Conservation (phyloP, 371 early-diverging fungal species). For the Mortierella sp. region DNA sequence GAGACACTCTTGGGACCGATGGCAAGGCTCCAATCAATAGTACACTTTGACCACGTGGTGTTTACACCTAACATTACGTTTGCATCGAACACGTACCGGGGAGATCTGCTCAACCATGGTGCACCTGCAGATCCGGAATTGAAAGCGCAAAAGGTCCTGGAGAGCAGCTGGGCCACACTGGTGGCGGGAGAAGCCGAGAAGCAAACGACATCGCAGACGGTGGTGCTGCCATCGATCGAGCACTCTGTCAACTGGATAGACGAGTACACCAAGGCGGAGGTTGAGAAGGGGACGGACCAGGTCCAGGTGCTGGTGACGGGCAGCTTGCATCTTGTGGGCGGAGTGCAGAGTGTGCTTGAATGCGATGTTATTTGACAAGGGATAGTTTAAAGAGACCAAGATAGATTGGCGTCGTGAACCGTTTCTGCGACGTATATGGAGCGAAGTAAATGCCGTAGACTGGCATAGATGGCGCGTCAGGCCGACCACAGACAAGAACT, state of each 20-base stretch:
- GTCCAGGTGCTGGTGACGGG: constrained; percentile 89
- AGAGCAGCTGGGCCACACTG: constrained; percentile 28
- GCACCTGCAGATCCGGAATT: constrained; percentile 66
- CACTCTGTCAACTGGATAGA: constrained; percentile 77
- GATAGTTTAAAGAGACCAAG: too few relatives aligned
- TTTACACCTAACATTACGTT: constrained; percentile 84
- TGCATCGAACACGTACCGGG: constrained; percentile 45
- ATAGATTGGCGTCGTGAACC: too few relatives aligned
- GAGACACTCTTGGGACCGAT: constrained; percentile 64
- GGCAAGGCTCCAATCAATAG: constrained; percentile 52
- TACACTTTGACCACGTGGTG: constrained; percentile 70
- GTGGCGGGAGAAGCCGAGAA: constrained; percentile 18
- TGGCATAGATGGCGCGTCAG: too few relatives aligned
- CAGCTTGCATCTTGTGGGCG: constrained; percentile 94
- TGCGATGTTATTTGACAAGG: constrained; percentile 37
- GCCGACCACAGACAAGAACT: too few relatives aligned
- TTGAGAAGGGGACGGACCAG: constrained; percentile 26
- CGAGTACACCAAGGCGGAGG: constrained; percentile 41
- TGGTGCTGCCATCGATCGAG: constrained; percentile 72
- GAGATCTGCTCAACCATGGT: constrained; percentile 74
- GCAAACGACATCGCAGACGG: constrained; percentile 22
- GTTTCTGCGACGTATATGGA: too few relatives aligned
- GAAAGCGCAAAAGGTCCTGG: constrained; percentile 41
- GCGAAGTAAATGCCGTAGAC: too few relatives aligned
- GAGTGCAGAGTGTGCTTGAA: constrained; percentile 76